Evolutionary conservation across 1,284 basidiomycete species (phyloP).

Genomic region (Mycosarcoma maydis): DNA sequence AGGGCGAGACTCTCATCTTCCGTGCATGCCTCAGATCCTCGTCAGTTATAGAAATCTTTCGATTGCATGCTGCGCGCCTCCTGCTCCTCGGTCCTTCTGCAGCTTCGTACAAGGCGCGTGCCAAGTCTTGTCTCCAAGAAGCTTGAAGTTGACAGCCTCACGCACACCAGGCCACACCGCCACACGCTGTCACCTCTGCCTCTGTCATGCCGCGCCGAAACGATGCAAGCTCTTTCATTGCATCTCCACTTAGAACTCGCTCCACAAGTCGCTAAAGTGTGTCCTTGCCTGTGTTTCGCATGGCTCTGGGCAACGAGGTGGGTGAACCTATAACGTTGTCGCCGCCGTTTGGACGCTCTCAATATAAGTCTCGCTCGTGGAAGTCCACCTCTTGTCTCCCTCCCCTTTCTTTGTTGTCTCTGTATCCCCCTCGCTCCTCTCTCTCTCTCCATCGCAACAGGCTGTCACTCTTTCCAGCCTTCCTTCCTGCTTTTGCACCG

Average conservation of each 20-base stretch:
- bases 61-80: too few relatives aligned
- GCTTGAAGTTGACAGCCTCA: background rate
- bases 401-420: background rate
- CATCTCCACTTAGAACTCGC: too few relatives aligned
- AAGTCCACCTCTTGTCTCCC: background rate
- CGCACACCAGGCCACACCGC: background rate
- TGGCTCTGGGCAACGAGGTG: too few relatives aligned
- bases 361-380: conserved; percentile 23
- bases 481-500: background rate
- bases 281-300: too few relatives aligned
- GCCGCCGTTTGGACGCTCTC: background rate
- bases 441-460: conserved; percentile 3
- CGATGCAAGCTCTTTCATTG: too few relatives aligned
- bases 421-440: conserved; percentile 10
- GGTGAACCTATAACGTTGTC: background rate
- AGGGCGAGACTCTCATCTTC: background rate
- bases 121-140: conserved; percentile 13
- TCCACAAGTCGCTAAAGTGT: too few relatives aligned
- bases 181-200: too few relatives aligned
- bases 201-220: too few relatives aligned
- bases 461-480: conserved; percentile 47
- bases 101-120: background rate
- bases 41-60: background rate
- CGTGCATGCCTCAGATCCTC: conserved; percentile 9
- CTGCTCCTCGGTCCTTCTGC: too few relatives aligned